phyloP scores from a whole-genome alignment of 805 yeast species.

The Saccharomycopsis sp. region DNA sequence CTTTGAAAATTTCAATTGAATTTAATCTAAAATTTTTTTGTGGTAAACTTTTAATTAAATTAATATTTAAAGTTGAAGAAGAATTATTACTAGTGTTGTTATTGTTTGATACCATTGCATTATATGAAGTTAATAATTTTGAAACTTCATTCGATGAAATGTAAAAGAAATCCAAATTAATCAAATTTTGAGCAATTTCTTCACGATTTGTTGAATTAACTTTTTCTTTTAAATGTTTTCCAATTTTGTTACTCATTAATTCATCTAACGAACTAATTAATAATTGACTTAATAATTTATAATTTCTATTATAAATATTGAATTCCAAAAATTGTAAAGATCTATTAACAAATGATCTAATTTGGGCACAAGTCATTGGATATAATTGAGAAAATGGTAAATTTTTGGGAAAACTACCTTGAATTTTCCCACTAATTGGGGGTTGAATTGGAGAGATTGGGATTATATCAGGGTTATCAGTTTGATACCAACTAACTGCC shows the following conservation, averaged over 20 bases:
- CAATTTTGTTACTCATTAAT: constrained; percentile 57
- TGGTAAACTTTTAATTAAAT: constrained; percentile 26
- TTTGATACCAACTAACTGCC: constrained; percentile 59
- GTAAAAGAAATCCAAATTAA: constrained; percentile 80
- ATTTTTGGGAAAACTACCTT: constrained; percentile 41
- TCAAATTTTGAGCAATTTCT: constrained; percentile 78
- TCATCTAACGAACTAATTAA: constrained; percentile 54
- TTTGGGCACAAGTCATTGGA: constrained; percentile 73
- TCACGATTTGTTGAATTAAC: constrained; percentile 73
- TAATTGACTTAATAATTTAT: constrained; percentile 48
- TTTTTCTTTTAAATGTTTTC: constrained; percentile 49
- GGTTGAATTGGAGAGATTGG: constrained; percentile 17
- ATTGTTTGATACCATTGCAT: constrained; percentile 23
- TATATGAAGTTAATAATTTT: constrained; percentile 27
- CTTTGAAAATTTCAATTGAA: constrained; percentile 45
- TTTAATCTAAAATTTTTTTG: constrained; percentile 30
- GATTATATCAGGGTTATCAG: constrained; percentile 27
- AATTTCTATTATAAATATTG: constrained; percentile 53
- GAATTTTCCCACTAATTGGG: constrained; percentile 20
- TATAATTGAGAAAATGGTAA: constrained; percentile 85
- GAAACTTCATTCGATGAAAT: constrained; percentile 62
- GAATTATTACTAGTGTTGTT: constrained; percentile 20
- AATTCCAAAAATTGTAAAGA: constrained; percentile 55
- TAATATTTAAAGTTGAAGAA: constrained; percentile 22
- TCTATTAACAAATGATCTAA: constrained; percentile 54